phyloP scores from a whole-genome alignment of 192 early-diverging fungal species.

The Diversispora eburnea region DNA sequence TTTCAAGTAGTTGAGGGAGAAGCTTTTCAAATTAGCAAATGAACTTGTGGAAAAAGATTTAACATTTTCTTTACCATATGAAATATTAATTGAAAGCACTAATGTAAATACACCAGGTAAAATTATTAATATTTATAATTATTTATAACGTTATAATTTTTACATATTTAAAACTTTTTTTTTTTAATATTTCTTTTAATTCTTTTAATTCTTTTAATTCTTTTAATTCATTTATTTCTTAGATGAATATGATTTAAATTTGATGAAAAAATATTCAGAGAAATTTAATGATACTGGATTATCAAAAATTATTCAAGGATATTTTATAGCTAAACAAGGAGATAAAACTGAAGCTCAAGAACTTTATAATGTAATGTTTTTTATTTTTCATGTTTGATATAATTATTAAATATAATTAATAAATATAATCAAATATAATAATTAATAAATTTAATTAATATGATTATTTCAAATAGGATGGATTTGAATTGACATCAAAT shows the following conservation, averaged over 20 bases:
- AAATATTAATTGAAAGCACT: conserved; percentile 47
- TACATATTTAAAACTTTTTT: not conserved
- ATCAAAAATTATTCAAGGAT: conserved; percentile 45
- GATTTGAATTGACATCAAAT: conserved; percentile 37
- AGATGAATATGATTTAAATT: conserved; percentile 44
- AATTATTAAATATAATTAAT: not conserved
- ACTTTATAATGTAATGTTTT: conserved; percentile 35
- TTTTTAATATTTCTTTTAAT: not conserved
- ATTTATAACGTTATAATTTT: not conserved
- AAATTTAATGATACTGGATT: conserved; percentile 45
- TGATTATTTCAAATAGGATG: conserved; percentile 37
- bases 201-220: not conserved
- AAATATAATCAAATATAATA: not conserved
- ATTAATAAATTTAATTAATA: conserved; percentile 4
- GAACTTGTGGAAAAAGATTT: conserved; percentile 31
- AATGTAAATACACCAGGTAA: conserved; percentile 40
- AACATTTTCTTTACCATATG: conserved; percentile 39
- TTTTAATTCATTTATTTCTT: not conserved
- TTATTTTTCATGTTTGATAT: not conserved
- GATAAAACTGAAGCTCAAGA: conserved; percentile 35
- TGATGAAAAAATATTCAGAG: conserved; percentile 40
- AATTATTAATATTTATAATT: conserved; percentile 1
- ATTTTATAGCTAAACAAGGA: conserved; percentile 35
- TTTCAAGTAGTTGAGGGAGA: conserved; percentile 34
- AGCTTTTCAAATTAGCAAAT: conserved; percentile 34